Base-by-base conservation (phyloP, 805 yeast species). In the Metschnikowia anglica region DNA sequence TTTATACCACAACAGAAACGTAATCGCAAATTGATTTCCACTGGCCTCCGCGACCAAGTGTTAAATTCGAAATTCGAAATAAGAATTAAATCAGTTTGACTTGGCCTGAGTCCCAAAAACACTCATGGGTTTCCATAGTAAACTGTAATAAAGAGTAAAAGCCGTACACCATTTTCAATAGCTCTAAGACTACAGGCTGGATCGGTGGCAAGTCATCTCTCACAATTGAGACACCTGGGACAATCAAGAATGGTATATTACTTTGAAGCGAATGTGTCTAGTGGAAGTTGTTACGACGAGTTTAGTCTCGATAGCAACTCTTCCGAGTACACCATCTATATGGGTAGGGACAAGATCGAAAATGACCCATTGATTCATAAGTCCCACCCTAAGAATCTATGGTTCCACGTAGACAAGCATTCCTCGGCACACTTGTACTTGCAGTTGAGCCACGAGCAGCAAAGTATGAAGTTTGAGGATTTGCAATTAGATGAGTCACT, bases 371-470 rank as follows among this genome's bases (percentile, higher is more conserved):
- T 68, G 27, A 64, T 86, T 43, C 80, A 79, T 56, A 74, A 78
- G 52, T 86, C 90, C 0, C 74, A 76, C 47, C 80, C 79, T 19
- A 76, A 76, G 44, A 82, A 85, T 58, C 65, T 84, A 3, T 86
- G 95, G 91, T 86, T 87, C 56, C 95, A 85, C 60, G 88, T 83
- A 6, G 90, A 84, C 51, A 83, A 81, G 50, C 68, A 79, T 36
- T 81, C 88, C 3, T 81, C 88, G 33, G 93, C 90, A 0, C 95
- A 87, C 58, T 73, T 87, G 8, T 87, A 87, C 54, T 64, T 85
- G 20, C 74, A 87, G 43, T 61, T 82, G 16, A 65, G 72, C 2
- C 56, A 59, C 2, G 76, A 72, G 17, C 81, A 76, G 41, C 66
- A 68, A 17, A 63, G 76, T 59, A 76, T 70, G 4, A 65, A 65